These are phyloP conservation scores for Licmophora abbreviata DNA, from an alignment of 108 stramenopile species.

Conservation along the genomic window DNA sequence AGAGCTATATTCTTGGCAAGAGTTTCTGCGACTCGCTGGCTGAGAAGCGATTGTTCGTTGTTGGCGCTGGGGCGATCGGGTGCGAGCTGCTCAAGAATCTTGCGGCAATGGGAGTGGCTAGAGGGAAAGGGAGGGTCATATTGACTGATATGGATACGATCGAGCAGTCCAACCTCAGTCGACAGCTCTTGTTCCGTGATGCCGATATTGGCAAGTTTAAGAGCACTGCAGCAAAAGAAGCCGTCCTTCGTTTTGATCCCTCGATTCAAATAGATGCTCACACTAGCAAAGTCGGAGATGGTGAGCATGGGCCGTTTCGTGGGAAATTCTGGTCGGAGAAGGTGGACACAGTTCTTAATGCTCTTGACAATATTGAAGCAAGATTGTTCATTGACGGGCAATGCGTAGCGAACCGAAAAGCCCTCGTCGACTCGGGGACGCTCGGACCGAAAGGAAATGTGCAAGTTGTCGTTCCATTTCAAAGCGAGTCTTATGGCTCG, in stretches of 20 bases:
- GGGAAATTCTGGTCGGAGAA: constrained; percentile 77
- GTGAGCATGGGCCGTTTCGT: constrained; percentile 61
- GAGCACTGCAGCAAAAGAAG: constrained; percentile 65
- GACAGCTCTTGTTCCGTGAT: constrained; percentile 93
- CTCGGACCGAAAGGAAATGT: constrained; percentile 86
- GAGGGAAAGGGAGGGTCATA: constrained; percentile 41
- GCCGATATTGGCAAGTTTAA: constrained; percentile 82
- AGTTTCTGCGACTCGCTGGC: constrained; percentile 27
- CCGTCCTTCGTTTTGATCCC: constrained; percentile 51
- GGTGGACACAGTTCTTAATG: constrained; percentile 88
- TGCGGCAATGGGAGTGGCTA: constrained; percentile 82
- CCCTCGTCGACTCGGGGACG: constrained; percentile 80
- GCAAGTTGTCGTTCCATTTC: constrained; percentile 75
- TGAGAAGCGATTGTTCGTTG: constrained; percentile 76
- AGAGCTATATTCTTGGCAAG: constrained; percentile 55
- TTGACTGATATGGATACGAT: constrained; percentile 99
- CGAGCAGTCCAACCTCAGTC: constrained; percentile 96
- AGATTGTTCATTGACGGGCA: constrained; percentile 77
- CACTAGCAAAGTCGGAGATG: constrained; percentile 75
- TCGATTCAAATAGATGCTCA: constrained; percentile 55
- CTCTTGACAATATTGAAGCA: constrained; percentile 98
- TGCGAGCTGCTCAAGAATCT: constrained; percentile 97
- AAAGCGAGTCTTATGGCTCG: constrained; percentile 84
- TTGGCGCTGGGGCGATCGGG: constrained; percentile 98
- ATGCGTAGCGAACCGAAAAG: constrained; percentile 63